Conservation (phyloP, 257 asterid species). For the Solanum chiquidenum region DNA sequence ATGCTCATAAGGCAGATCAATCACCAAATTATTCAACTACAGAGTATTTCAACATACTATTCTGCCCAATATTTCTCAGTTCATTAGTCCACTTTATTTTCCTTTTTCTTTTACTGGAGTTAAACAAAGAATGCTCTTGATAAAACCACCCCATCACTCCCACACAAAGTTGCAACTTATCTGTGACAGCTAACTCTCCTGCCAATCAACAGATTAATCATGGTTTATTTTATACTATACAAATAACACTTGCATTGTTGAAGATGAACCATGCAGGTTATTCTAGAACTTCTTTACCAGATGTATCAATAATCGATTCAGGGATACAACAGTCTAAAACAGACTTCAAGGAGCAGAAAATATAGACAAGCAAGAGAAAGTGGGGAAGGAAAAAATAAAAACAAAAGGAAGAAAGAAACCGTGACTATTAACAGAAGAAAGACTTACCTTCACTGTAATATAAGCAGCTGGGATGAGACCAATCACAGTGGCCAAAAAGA, state of each 20-base stretch:
- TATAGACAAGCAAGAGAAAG: neutral
- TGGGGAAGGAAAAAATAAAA: neutral
- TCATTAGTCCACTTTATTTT: neutral
- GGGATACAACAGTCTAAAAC: neutral
- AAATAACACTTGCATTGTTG: neutral
- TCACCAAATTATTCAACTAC: neutral
- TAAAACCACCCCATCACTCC: neutral
- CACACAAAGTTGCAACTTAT: neutral
- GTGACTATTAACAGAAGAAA: conserved; percentile 1
- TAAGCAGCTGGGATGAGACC: conserved; percentile 83
- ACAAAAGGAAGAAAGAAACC: neutral
- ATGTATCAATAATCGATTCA: neutral
- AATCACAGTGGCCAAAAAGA: conserved; percentile 74
- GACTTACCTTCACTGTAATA: conserved; percentile 70
- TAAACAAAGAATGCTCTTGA: neutral
- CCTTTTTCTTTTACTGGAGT: neutral
- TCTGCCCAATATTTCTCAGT: neutral
- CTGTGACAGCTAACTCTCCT: neutral
- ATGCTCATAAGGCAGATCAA: neutral
- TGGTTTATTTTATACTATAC: neutral
- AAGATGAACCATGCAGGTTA: neutral
- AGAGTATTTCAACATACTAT: neutral
- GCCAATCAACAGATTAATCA: neutral
- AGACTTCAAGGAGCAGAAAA: neutral
- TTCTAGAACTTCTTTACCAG: neutral